Evolutionary conservation across 257 asterid species (phyloP).

Genomic region (Solanum tarapatanum): DNA sequence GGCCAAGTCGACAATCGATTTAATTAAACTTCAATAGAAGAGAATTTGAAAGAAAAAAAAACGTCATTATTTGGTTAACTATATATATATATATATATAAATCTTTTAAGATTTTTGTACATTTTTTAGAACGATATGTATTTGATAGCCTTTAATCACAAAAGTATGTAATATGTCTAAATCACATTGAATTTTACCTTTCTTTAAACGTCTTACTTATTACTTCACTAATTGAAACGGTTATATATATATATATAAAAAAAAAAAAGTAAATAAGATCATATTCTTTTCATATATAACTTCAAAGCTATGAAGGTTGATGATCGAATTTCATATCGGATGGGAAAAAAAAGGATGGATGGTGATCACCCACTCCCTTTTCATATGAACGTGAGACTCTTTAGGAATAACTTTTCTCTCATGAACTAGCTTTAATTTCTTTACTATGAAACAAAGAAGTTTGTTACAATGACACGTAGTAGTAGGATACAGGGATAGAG

Average conservation of each 20-base stretch:
- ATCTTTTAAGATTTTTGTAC: background rate
- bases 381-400: no score
- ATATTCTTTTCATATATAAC: background rate
- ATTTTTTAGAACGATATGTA: background rate
- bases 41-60: background rate
- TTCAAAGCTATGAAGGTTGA: background rate
- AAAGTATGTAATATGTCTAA: background rate
- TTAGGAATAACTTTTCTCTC: background rate
- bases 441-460: background rate
- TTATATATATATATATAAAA: no score
- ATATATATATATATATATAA: background rate
- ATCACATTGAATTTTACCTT: no score
- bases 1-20: background rate
- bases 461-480: no score
- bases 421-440: background rate
- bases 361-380: background rate
- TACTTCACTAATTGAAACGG: background rate
- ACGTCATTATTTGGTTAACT: background rate
- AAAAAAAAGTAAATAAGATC: background rate
- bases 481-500: background rate
- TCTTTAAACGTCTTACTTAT: background rate
- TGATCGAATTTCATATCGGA: background rate
- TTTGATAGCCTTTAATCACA: background rate
- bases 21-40: background rate
- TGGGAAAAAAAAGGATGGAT: no score